phyloP scores from a whole-genome alignment of 495 filamentous ascomycete species.

The Penicillium angulare region DNA sequence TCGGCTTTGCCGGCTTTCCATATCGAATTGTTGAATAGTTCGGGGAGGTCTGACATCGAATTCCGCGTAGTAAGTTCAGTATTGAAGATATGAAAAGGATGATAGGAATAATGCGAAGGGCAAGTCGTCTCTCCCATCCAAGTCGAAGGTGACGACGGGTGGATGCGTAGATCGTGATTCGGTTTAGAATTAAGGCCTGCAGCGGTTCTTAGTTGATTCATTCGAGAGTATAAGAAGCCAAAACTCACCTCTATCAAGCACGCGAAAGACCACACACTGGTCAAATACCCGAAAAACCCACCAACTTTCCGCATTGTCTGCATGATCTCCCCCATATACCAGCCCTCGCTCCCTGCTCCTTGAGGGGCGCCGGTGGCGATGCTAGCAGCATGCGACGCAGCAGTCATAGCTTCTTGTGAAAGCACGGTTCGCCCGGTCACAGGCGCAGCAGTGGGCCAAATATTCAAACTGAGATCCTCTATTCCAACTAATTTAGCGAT shows the following conservation, averaged over 20 bases:
- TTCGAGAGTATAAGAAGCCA: neutral
- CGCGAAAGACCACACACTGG: constrained; percentile 87
- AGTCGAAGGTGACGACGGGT: constrained; percentile 73
- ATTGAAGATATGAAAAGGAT: constrained; percentile 69
- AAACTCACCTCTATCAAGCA: constrained; percentile 71
- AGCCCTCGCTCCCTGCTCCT: constrained; percentile 26
- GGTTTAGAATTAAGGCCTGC: constrained; percentile 82
- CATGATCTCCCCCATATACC: constrained; percentile 37
- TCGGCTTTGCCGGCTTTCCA: constrained; percentile 62
- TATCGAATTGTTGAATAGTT: constrained; percentile 71
- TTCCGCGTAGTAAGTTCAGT: constrained; percentile 68
- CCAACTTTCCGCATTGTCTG: constrained; percentile 61
- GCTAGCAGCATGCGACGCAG: constrained; percentile 31
- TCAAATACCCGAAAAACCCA: constrained; percentile 86
- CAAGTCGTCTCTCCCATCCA: constrained; percentile 66
- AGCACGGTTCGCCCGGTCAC: constrained; percentile 14
- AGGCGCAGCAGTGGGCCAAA: constrained; percentile 27
- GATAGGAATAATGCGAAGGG: constrained; percentile 74
- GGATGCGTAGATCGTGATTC: constrained; percentile 90
- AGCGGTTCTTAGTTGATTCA: constrained; percentile 10
- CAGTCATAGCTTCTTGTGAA: constrained; percentile 24
- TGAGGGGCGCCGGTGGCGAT: constrained; percentile 30
- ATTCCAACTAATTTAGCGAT: constrained; percentile 32
- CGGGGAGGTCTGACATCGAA: constrained; percentile 89
- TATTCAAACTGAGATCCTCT: constrained; percentile 18